A percentile compares a stretch with the other conserved stretches of the same genome.
These are phyloP conservation scores for Capronia epimyces DNA, from an alignment of 2,329 filamentous ascomycete species.

Conservation along the genomic window DNA sequence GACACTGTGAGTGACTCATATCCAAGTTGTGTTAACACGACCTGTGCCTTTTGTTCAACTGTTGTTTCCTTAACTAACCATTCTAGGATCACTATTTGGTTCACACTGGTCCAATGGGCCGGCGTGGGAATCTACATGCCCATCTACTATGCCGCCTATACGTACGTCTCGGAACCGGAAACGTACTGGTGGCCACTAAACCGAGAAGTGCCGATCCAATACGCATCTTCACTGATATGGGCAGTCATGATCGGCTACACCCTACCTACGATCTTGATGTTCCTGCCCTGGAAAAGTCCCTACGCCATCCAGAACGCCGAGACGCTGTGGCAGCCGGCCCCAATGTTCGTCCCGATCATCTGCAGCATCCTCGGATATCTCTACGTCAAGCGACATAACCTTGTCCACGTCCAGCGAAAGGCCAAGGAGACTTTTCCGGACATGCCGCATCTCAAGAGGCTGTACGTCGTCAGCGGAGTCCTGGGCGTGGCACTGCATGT, in stretches of 20 bases:
- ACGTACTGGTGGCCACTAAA: slow-evolving; percentile 9
- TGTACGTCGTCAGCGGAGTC: slow-evolving; percentile 4
- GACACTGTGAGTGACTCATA: slow-evolving; percentile 7
- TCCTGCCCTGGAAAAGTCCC: neutral
- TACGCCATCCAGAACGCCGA: slow-evolving; percentile 4
- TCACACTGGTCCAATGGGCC: slow-evolving; percentile 1
- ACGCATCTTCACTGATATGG: neutral
- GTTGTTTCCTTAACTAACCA: neutral
- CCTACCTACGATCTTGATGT: slow-evolving; percentile 4
- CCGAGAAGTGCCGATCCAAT: slow-evolving; percentile 6
- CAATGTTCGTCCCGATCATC: slow-evolving; percentile 3
- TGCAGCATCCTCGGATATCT: slow-evolving; percentile 1
- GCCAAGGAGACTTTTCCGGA: neutral
- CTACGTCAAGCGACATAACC: slow-evolving; percentile 1
- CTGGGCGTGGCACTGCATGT: neutral
- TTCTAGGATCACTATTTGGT: slow-evolving; percentile 8
- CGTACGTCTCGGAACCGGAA: slow-evolving; percentile 3
- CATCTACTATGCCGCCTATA: slow-evolving; percentile 6
- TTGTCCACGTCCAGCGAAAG: neutral
- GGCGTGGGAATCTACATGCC: slow-evolving; percentile 8
- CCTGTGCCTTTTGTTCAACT: neutral
- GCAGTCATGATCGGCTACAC: slow-evolving; percentile 2
- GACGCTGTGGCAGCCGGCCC: slow-evolving; percentile 4
- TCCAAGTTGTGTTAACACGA: too few relatives aligned
- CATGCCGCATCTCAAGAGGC: neutral